Percentiles rank a stretch among this genome's conserved stretches.
These are phyloP conservation scores for Aaosphaeria pasadenensis DNA, from an alignment of 2,329 filamentous ascomycete genomes.

Conservation along the genomic window DNA sequence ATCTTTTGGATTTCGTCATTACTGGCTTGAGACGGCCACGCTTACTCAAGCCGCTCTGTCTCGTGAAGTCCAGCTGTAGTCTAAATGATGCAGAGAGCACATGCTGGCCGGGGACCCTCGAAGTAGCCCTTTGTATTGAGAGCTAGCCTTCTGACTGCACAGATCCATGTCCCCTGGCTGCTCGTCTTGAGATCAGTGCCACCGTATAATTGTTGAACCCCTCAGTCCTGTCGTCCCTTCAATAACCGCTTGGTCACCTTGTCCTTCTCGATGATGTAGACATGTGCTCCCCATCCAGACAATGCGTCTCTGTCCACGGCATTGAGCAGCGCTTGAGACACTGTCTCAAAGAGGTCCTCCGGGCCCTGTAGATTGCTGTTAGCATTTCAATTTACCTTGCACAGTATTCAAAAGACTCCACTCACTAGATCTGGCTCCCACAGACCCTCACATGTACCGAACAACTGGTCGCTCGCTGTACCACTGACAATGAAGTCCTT, in stretches of 20 bases:
- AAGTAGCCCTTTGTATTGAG: too few species aligned
- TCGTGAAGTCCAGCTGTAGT: too few species aligned
- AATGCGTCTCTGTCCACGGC: constrained; percentile 95
- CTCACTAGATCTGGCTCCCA: constrained; percentile 96
- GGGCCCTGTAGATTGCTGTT: constrained; percentile 57
- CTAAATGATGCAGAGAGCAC: too few species aligned
- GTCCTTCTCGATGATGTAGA: constrained; percentile 99
- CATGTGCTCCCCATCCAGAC: constrained; percentile 96
- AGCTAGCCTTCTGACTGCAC: too few species aligned
- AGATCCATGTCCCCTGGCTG: too few species aligned
- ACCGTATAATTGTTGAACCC: not conserved
- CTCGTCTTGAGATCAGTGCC: too few species aligned
- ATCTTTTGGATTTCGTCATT: too few species aligned
- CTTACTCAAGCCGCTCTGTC: too few species aligned
- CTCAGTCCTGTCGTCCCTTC: constrained; percentile 87
- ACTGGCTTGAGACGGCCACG: too few species aligned
- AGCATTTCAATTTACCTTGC: constrained; percentile 1
- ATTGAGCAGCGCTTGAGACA: constrained; percentile 92
- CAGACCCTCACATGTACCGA: constrained; percentile 95
- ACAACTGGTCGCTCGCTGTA: constrained; percentile 94
- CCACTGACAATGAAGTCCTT: constrained; percentile 99
- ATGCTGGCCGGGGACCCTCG: too few species aligned
- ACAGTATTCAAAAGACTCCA: constrained; percentile 11
- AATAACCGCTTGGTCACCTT: constrained; percentile 99
- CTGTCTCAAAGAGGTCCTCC: constrained; percentile 96